Conservation (phyloP, 176 grass and related monocot species). For the Oryza brachyantha region DNA sequence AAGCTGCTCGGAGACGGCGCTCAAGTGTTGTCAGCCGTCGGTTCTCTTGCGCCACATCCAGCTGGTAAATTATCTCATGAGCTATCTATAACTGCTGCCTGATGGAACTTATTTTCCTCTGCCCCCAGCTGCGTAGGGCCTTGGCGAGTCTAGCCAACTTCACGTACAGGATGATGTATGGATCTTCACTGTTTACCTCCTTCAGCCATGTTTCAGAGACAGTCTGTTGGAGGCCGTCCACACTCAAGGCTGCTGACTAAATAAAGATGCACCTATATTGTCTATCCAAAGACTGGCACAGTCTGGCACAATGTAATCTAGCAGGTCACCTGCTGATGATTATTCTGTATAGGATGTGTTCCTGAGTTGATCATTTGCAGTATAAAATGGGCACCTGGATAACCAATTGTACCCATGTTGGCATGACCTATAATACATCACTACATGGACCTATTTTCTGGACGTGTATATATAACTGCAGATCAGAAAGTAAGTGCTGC, state of each 20-base stretch:
- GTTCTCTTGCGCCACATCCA: too few species aligned
- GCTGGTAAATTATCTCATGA: too few species aligned
- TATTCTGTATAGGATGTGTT: not conserved
- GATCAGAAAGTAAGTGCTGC: not conserved
- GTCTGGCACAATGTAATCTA: not conserved
- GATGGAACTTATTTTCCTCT: too few species aligned
- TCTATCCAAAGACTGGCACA: not conserved
- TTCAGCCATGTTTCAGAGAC: too few species aligned
- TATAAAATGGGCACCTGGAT: not conserved
- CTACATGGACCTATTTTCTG: constrained; percentile 2
- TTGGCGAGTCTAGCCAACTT: too few species aligned
- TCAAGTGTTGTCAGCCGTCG: too few species aligned
- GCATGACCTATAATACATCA: not conserved
- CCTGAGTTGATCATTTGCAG: not conserved
- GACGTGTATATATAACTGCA: not conserved
- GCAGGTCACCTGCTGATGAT: not conserved
- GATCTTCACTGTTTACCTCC: too few species aligned
- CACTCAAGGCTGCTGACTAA: not conserved
- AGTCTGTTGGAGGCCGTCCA: too few species aligned
- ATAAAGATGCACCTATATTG: not conserved
- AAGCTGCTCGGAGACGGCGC: too few species aligned
- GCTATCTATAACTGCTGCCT: too few species aligned
- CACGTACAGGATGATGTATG: too few species aligned
- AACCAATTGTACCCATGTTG: not conserved
- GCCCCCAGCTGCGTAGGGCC: too few species aligned